A percentile compares a stretch with the other conserved stretches of the same genome.
These are phyloP conservation scores for Aspergillus egyptiacus DNA, from an alignment of 495 filamentous ascomycete genomes.

Conservation along the genomic window DNA sequence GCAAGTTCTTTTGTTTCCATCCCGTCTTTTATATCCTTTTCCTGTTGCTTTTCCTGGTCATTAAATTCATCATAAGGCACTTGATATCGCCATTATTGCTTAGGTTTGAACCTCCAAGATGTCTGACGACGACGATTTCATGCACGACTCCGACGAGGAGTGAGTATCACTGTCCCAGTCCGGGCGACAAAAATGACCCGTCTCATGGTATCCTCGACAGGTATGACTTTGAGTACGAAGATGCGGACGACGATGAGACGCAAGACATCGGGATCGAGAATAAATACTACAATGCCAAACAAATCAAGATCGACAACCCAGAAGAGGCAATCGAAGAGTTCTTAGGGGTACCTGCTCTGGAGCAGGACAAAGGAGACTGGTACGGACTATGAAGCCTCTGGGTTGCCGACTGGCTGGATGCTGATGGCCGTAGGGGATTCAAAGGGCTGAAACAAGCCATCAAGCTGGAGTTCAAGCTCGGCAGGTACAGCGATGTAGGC, in stretches of 20 bases:
- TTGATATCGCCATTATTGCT: neutral
- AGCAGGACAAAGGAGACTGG: slow-evolving; percentile 93
- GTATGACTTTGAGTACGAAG: slow-evolving; percentile 96
- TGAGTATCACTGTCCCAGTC: slow-evolving; percentile 12
- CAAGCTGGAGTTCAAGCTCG: slow-evolving; percentile 89
- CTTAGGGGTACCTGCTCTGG: slow-evolving; percentile 72
- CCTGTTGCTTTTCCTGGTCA: no score
- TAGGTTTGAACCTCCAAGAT: slow-evolving; percentile 37
- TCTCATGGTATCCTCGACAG: slow-evolving; percentile 33
- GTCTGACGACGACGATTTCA: slow-evolving; percentile 97
- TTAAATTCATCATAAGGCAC: neutral
- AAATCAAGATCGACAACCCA: slow-evolving; percentile 81
- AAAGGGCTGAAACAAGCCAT: slow-evolving; percentile 97
- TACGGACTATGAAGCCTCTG: slow-evolving; percentile 24
- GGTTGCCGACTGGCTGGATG: neutral
- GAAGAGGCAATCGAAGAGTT: slow-evolving; percentile 91
- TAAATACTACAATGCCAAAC: slow-evolving; percentile 99
- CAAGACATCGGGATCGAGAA: slow-evolving; percentile 95
- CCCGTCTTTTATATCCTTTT: no score
- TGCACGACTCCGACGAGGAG: slow-evolving; percentile 96
- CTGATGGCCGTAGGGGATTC: slow-evolving; percentile 64
- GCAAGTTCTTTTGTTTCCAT: neutral
- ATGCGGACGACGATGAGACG: slow-evolving; percentile 80
- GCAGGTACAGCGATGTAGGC: slow-evolving; percentile 73
- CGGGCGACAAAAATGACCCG: neutral